Base-by-base conservation (phyloP, 257 asterid genomes). In the Gentiana straminea region DNA sequence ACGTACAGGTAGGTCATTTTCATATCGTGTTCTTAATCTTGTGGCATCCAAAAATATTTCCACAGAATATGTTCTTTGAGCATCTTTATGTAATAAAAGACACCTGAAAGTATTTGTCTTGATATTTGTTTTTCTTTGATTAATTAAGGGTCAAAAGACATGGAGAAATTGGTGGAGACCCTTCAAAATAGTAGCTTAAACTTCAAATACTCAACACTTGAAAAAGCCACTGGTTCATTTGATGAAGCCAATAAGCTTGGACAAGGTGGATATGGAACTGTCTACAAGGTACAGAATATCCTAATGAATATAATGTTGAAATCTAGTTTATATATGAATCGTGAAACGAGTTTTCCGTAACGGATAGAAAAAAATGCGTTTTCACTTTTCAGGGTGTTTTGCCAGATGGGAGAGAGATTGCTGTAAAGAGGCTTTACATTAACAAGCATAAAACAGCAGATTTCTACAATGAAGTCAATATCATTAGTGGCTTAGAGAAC, bases 181-280 rank as follows among this genome's bases (percentile, higher is more conserved):
- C 97, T 90, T 33, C 41, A 84, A 13, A 86, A 90, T 60, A 82
- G 85, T 64, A 84, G 96, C 82, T 67, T 90, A 72, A 86, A 86
- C 82, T 90, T 90, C 94, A 90, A 90, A 59, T 80, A 84, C 56
- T 84, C 96, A 35, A 77, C 90, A 15, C 95, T 90, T 3, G 98
- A 90, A 70, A 90, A 82, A 76, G 98, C 96, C 61, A 90, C 98
- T 0, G 75, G 50, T 57, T 77, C 84, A 35, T 90, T 90, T 54
- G 83, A 79, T 13, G 89, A 84, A 60, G 84, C 80, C 2, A 90
- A 90, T 74, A 90, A 86, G 83, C 89, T 90, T 11, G 98, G 98
- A 33, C 91, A 86, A 52, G 98, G 98, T 53, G 98, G 96, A 68
- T 90, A 86, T 43, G 96, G 95, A 55, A 82, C 91, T 4, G 98